These are phyloP conservation scores for Astragalus glycyphyllos DNA, from an alignment of 306 rosid genomes.

Conservation along the genomic window DNA sequence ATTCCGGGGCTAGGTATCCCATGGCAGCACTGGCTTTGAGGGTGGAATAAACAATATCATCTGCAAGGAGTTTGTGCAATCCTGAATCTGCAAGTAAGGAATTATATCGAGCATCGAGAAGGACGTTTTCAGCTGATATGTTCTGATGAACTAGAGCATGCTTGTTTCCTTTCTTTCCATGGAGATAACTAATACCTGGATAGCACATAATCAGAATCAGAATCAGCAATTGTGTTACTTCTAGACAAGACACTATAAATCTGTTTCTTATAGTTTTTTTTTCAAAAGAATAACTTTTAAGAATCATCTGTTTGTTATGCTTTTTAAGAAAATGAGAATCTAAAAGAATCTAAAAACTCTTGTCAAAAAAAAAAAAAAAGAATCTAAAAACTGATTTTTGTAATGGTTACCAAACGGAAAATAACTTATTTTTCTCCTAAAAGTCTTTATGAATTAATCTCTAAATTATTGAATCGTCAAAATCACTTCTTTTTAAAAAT, in stretches of 20 bases:
- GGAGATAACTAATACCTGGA: slow-evolving; percentile 80
- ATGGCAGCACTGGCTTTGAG: slow-evolving; percentile 88
- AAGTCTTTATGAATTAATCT: too few species aligned
- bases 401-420: too few species aligned
- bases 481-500: too few species aligned
- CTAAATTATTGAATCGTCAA: too few species aligned
- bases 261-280: too few species aligned
- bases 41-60: slow-evolving; percentile 72
- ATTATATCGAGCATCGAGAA: slow-evolving; percentile 63
- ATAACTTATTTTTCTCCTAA: too few species aligned
- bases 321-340: too few species aligned
- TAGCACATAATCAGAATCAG: slow-evolving; percentile 22
- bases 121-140: slow-evolving; percentile 77
- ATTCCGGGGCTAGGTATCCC: slow-evolving; percentile 92
- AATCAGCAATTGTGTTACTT: neutral
- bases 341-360: too few species aligned
- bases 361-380: too few species aligned
- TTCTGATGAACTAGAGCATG: slow-evolving; percentile 68
- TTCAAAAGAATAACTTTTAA: too few species aligned
- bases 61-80: slow-evolving; percentile 86
- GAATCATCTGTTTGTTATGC: too few species aligned
- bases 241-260: neutral
- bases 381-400: too few species aligned
- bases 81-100: slow-evolving; percentile 75
- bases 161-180: slow-evolving; percentile 56